Percentiles rank a stretch among this genome's conserved stretches.
Conservation (phyloP, 129 eudicot species). For the Escallonia rubra region DNA sequence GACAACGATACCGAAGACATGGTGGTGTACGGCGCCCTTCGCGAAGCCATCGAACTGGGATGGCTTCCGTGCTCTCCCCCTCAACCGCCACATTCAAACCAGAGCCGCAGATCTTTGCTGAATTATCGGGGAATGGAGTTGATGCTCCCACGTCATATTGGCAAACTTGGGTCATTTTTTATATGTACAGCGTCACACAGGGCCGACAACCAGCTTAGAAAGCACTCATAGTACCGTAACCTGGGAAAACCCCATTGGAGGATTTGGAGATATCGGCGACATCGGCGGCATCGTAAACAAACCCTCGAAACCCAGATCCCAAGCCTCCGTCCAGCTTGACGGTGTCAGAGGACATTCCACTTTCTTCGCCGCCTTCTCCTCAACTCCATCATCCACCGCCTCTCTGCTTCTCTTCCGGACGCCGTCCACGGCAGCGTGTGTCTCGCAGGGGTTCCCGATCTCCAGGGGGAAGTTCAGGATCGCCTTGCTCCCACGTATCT, state of each 20-base stretch:
- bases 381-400: not conserved
- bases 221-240: constrained; percentile 12
- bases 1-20: constrained; percentile 50
- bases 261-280: constrained; percentile 33
- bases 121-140: constrained; percentile 4
- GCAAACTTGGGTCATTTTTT: too few relatives aligned
- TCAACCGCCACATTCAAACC: constrained; percentile 20
- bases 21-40: constrained; percentile 33
- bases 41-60: constrained; percentile 28
- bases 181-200: too few relatives aligned
- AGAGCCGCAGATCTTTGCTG: constrained; percentile 27
- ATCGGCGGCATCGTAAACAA: constrained; percentile 24
- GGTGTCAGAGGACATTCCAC: constrained; percentile 31
- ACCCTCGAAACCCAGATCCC: constrained; percentile 13
- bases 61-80: constrained; percentile 5
- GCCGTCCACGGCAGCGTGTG: not conserved
- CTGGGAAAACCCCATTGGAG: constrained; percentile 10
- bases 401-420: not conserved
- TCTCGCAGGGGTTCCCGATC: constrained; percentile 21
- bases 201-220: too few relatives aligned
- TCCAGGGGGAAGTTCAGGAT: constrained; percentile 34
- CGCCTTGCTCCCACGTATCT: too few relatives aligned
- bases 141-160: too few relatives aligned
- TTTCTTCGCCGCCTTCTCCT: constrained; percentile 3
- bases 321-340: constrained; percentile 14